phyloP scores from a whole-genome alignment of 345 rosid species.

The Citrus hindsii region DNA sequence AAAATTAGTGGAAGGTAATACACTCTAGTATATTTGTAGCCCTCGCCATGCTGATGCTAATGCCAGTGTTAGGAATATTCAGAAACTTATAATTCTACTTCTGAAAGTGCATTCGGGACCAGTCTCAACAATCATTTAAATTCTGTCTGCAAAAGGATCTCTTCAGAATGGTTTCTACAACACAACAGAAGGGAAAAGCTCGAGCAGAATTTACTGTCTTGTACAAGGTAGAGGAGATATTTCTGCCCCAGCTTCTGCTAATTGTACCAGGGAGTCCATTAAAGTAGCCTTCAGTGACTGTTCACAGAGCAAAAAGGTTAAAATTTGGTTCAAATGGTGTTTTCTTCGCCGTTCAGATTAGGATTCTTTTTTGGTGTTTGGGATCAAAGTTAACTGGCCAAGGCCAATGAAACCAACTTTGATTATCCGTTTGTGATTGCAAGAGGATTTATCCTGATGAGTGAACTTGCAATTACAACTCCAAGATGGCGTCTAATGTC shows the following conservation, averaged over 20 bases:
- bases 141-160: conserved; percentile 28
- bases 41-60: conserved; percentile 30
- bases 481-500: too few species aligned
- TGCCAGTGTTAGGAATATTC: conserved; percentile 19
- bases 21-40: too few species aligned
- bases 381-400: too few species aligned
- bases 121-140: conserved; percentile 22
- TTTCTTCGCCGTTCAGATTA: too few species aligned
- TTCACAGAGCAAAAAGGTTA: not conserved
- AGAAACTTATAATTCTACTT: conserved; percentile 19
- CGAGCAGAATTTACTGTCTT: conserved; percentile 31
- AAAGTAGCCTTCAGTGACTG: too few species aligned
- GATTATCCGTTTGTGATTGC: too few species aligned
- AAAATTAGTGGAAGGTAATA: not conserved
- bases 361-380: too few species aligned
- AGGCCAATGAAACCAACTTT: too few species aligned
- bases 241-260: conserved; percentile 24
- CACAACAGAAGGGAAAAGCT: conserved; percentile 17
- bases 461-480: too few species aligned
- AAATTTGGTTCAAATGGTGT: conserved; percentile 3
- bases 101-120: conserved; percentile 17
- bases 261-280: conserved; percentile 24
- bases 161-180: conserved; percentile 26
- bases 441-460: too few species aligned
- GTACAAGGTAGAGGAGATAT: conserved; percentile 39